phyloP scores from a whole-genome alignment of 2,329 filamentous ascomycete species.

The Parastagonospora avenae region DNA sequence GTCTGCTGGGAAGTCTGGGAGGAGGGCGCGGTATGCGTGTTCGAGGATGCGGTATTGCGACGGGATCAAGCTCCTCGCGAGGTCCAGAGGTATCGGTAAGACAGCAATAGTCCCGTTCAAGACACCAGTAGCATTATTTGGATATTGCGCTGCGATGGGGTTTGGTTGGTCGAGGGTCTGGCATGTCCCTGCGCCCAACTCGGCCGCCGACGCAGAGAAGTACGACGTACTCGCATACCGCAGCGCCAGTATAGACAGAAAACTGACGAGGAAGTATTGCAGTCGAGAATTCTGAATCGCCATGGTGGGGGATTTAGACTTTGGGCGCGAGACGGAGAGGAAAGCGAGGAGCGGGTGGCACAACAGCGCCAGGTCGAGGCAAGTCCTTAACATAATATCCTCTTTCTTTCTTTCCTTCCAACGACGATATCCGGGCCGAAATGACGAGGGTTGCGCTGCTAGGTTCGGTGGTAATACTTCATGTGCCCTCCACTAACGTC shows the following conservation, averaged over 20 bases:
- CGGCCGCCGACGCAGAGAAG: slow-evolving; percentile 5
- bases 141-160: slow-evolving; percentile 55
- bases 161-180: slow-evolving; percentile 50
- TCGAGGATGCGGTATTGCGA: slow-evolving; percentile 57
- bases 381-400: slow-evolving; percentile 31
- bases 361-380: slow-evolving; percentile 38
- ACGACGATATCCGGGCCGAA: no score
- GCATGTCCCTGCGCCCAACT: slow-evolving; percentile 17
- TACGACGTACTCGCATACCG: slow-evolving; percentile 30
- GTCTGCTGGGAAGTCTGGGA: slow-evolving; percentile 56
- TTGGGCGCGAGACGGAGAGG: slow-evolving; percentile 31
- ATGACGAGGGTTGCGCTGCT: no score
- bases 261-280: slow-evolving; percentile 35
- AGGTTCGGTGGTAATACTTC: not conserved
- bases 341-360: slow-evolving; percentile 40
- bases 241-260: slow-evolving; percentile 30
- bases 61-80: slow-evolving; percentile 57
- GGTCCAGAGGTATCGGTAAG: slow-evolving; percentile 56
- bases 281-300: slow-evolving; percentile 23
- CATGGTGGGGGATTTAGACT: slow-evolving; percentile 15
- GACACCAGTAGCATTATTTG: slow-evolving; percentile 57
- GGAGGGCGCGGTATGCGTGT: slow-evolving; percentile 52
- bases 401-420: not conserved
- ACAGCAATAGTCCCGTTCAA: slow-evolving; percentile 61
- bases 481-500: not conserved